Percentiles rank a stretch among this genome's conserved stretches.
These are phyloP conservation scores for Allium cepa DNA, from an alignment of 106 monocot genomes.

Conservation along the genomic window DNA sequence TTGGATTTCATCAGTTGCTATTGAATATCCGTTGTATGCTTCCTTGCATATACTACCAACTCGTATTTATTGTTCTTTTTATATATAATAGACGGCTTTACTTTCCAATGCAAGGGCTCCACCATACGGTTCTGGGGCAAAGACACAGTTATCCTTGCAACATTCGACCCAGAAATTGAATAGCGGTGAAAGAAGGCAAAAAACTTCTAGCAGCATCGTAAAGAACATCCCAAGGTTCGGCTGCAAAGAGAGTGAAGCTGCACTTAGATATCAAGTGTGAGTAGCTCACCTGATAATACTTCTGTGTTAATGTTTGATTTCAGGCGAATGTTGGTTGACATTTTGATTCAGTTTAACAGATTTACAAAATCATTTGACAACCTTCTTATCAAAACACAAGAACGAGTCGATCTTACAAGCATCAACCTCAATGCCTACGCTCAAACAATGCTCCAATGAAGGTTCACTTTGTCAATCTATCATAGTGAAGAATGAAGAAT, in stretches of 20 bases:
- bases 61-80: neutral
- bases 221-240: constrained; percentile 26
- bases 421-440: constrained; percentile 9
- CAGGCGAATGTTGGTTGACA: constrained; percentile 10
- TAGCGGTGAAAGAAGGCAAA: constrained; percentile 1
- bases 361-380: constrained; percentile 58
- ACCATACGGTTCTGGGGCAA: neutral
- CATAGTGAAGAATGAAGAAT: constrained; percentile 7
- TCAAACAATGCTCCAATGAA: constrained; percentile 11
- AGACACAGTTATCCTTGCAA: neutral
- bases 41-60: neutral
- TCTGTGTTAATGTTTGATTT: neutral
- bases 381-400: constrained; percentile 36
- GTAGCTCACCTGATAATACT: constrained; percentile 11
- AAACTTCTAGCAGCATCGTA: neutral
- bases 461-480: constrained; percentile 5
- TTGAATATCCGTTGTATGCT: no score
- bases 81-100: constrained; percentile 10
- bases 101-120: constrained; percentile 27
- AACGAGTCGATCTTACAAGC: constrained; percentile 8
- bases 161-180: neutral
- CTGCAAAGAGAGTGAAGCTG: constrained; percentile 61
- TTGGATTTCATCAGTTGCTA: no score
- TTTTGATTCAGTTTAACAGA: constrained; percentile 64
- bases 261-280: constrained; percentile 76